Evolutionary conservation across 2,329 filamentous ascomycete genomes (phyloP), one percentile per base, ranked within the genome.

Genomic region (Delphinella strobiligena): DNA sequence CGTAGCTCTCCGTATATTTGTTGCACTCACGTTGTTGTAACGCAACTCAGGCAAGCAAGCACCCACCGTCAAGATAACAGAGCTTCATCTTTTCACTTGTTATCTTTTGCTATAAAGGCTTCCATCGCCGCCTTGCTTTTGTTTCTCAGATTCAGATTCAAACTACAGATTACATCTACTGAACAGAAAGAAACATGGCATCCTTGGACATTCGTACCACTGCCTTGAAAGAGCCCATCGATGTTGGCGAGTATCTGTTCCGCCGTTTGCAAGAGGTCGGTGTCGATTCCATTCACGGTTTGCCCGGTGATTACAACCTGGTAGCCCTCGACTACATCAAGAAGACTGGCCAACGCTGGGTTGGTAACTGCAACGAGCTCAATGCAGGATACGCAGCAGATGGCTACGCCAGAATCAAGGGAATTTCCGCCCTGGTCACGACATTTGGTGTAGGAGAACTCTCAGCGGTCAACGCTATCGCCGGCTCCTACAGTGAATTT

Each of bases 291-390:
- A 44, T 67, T 29, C 67, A 69, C 40, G 70, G 71, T 14, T 63
- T 73, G 7, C 56, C 58, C 12, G 53, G 59, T 38, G 62, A 64
- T 50, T 63, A 53, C 46, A 54, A 59, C 19, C 51, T 59, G 17
- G 46, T 46, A 2, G 42, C 58, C 4, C 52, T 61, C 10, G 58
- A 61, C 31, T 54, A 56, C 36, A 51, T 60, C 27, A 45, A 47
- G 22, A 53, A 55, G 16, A 49, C 60, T 36, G 72, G 65, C n/a
- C 59, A 78, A 16, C 54, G 64, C 36, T 78, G 74, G 74, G 70
- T 75, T 4, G 74, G 74, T 45, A 78, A 75, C 52, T 69, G 66
- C 54, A 78, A 78, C 54, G 74, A 78, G 55, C 63, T 78, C 39
- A 75, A 75, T 24, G 47, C 58, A 56, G 65, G 62, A 22, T 71